Evolutionary conservation across 345 rosid genomes (phyloP).

Genomic region (Camelina laxa): DNA sequence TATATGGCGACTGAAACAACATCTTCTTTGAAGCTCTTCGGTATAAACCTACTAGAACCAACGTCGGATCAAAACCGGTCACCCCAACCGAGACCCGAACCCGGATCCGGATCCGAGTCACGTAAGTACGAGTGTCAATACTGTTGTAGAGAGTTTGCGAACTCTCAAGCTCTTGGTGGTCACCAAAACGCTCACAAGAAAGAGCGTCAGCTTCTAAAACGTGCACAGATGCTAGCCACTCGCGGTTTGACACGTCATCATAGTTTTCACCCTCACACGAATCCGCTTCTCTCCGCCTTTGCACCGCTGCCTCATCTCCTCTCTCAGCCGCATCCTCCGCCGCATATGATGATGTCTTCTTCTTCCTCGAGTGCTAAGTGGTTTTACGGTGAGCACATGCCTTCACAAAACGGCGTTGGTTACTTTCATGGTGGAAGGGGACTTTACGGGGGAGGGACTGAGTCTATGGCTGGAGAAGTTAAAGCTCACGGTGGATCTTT

Average conservation of each 20-base stretch:
- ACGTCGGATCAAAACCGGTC: constrained; percentile 25
- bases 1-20: constrained; percentile 41
- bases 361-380: constrained; percentile 32
- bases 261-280: constrained; percentile 16
- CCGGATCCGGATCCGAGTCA: constrained; percentile 43
- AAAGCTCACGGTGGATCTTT: constrained; percentile 37
- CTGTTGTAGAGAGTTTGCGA: constrained; percentile 87
- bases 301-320: constrained; percentile 61
- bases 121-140: constrained; percentile 93
- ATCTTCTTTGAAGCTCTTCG: constrained; percentile 61
- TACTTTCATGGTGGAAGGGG: constrained; percentile 41
- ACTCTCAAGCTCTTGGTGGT: constrained; percentile 96
- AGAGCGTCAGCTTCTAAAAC: constrained; percentile 83
- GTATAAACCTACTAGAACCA: constrained; percentile 59
- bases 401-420: constrained; percentile 40
- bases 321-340: constrained; percentile 44
- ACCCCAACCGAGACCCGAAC: constrained; percentile 24
- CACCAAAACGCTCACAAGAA: constrained; percentile 99
- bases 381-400: constrained; percentile 41
- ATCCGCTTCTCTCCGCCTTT: constrained; percentile 65
- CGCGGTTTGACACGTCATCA: constrained; percentile 43
- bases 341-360: constrained; percentile 43
- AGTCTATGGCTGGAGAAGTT: constrained; percentile 34
- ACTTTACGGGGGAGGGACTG: constrained; percentile 33
- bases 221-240: constrained; percentile 71